phyloP scores from a whole-genome alignment of 495 filamentous ascomycete genomes.

The Bathelium albidoporum region DNA sequence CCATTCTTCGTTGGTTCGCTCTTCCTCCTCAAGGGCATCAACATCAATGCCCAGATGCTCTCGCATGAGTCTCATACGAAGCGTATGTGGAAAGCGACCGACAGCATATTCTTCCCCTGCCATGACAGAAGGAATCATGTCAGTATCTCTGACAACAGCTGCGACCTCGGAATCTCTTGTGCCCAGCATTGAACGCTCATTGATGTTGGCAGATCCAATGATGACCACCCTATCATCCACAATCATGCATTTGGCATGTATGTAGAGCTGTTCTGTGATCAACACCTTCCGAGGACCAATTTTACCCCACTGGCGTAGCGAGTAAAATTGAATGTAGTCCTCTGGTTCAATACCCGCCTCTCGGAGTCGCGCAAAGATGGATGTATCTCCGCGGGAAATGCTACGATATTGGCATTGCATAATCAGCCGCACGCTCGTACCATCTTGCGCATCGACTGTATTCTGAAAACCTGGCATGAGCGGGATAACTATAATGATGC shows the following conservation, averaged over 20 bases:
- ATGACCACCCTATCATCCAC: slow-evolving; percentile 90
- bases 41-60: slow-evolving; percentile 95
- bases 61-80: slow-evolving; percentile 89
- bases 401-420: slow-evolving; percentile 97
- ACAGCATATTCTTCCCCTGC: slow-evolving; percentile 78
- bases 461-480: slow-evolving; percentile 98
- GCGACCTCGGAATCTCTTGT: slow-evolving; percentile 87
- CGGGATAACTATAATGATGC: slow-evolving; percentile 87
- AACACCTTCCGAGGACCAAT: slow-evolving; percentile 73
- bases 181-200: slow-evolving; percentile 93
- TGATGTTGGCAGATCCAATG: slow-evolving; percentile 98
- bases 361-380: slow-evolving; percentile 79
- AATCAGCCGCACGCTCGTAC: slow-evolving; percentile 87
- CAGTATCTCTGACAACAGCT: slow-evolving; percentile 82
- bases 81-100: slow-evolving; percentile 82
- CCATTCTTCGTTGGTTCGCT: slow-evolving; percentile 35
- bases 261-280: slow-evolving; percentile 94
- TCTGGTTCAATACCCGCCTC: slow-evolving; percentile 84
- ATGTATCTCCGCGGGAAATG: slow-evolving; percentile 87
- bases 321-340: slow-evolving; percentile 94
- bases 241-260: slow-evolving; percentile 95
- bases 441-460: slow-evolving; percentile 85
- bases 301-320: slow-evolving; percentile 83
- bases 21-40: slow-evolving; percentile 60
- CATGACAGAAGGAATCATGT: slow-evolving; percentile 91